Evolutionary conservation across 2,329 filamentous ascomycete species (phyloP).

Genomic region (Calonectria hongkongensis): DNA sequence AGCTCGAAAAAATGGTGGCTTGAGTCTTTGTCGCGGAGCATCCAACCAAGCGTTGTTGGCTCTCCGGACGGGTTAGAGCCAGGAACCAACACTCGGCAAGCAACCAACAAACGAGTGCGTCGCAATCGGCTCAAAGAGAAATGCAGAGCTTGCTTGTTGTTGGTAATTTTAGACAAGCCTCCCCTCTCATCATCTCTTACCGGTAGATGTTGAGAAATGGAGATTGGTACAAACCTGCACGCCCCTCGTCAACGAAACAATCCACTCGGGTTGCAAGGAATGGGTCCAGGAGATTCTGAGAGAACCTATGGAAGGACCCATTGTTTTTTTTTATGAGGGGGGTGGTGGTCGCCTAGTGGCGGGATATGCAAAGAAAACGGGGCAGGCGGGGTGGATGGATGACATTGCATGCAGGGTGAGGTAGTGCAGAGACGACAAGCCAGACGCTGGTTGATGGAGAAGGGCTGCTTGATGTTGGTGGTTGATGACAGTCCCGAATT

Average conservation of each 20-base stretch:
- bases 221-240: slow-evolving; percentile 25
- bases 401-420: slow-evolving; percentile 38
- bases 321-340: slow-evolving; percentile 8
- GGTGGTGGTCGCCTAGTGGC: background rate
- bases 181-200: background rate
- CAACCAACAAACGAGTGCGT: too few species aligned
- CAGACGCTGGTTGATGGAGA: background rate
- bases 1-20: slow-evolving; percentile 16
- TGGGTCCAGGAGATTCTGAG: slow-evolving; percentile 7
- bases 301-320: slow-evolving; percentile 21
- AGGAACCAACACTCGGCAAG: background rate
- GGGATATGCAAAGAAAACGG: slow-evolving; percentile 11
- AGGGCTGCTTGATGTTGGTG: slow-evolving; percentile 1
- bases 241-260: slow-evolving; percentile 26
- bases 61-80: background rate
- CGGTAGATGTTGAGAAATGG: slow-evolving; percentile 29
- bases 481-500: background rate
- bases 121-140: background rate
- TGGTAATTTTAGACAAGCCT: slow-evolving; percentile 5
- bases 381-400: slow-evolving; percentile 26
- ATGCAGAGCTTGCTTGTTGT: background rate
- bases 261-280: slow-evolving; percentile 7
- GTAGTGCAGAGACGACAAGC: slow-evolving; percentile 36
- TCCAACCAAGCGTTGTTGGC: background rate
- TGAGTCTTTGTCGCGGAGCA: background rate